Evolutionary conservation across 805 yeast genomes (phyloP).

Genomic region (Starmerella riodocensis): DNA sequence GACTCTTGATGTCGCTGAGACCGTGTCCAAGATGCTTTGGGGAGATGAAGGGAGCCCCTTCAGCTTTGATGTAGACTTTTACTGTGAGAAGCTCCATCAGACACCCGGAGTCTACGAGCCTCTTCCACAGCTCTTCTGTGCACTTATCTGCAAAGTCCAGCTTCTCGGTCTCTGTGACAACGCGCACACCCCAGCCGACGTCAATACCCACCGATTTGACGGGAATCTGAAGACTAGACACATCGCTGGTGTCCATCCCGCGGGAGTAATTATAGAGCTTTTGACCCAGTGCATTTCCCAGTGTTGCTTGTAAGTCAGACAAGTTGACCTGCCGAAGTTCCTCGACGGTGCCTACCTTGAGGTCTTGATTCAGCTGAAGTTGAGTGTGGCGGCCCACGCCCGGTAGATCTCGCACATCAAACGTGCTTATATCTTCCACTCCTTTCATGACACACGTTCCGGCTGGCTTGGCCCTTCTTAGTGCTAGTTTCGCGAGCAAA

Average conservation of each 20-base stretch:
- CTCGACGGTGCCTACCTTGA: constrained; percentile 28
- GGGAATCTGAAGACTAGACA: constrained; percentile 32
- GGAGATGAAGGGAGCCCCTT: constrained; percentile 59
- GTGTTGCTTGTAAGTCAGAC: constrained; percentile 30
- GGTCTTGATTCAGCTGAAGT: constrained; percentile 32
- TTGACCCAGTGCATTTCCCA: constrained; percentile 62
- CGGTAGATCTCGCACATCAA: constrained; percentile 28
- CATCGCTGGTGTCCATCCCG: constrained; percentile 50
- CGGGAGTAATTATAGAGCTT: constrained; percentile 46
- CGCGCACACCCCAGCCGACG: constrained; percentile 81
- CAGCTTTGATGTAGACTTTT: constrained; percentile 50
- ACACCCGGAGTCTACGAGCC: constrained; percentile 38
- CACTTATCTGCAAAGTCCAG: constrained; percentile 49
- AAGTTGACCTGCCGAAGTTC: constrained; percentile 31
- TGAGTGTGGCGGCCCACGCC: constrained; percentile 34
- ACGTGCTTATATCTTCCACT: constrained; percentile 20
- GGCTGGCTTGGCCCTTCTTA: constrained; percentile 67
- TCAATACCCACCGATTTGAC: constrained; percentile 77
- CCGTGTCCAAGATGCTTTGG: constrained; percentile 82
- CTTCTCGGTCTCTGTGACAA: constrained; percentile 45
- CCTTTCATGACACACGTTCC: constrained; percentile 37
- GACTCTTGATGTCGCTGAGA: constrained; percentile 48
- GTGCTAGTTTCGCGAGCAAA: constrained; percentile 61
- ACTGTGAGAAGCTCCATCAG: constrained; percentile 31
- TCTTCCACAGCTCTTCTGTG: constrained; percentile 42